Evolutionary conservation across 2,329 filamentous ascomycete species (phyloP), one percentile per base, ranked within the genome.

Genomic region (Graphiopsis chlorocephala): DNA sequence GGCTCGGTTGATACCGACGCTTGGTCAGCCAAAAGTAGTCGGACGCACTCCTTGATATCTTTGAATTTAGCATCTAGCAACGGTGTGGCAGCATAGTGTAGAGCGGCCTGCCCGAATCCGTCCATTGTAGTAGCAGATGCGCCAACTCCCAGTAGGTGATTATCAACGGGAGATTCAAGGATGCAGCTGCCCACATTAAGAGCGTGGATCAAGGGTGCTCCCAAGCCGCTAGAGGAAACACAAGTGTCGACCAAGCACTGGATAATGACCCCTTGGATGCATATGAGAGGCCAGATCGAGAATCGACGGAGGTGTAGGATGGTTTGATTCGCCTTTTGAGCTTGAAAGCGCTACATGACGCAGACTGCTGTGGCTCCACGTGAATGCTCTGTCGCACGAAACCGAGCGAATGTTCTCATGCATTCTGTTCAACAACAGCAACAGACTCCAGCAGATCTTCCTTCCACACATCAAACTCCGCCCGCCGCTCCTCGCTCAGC

Each of bases 381-480:
- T n/a, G n/a, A n/a, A n/a, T n/a, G n/a, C n/a, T n/a, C n/a, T n/a
- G n/a, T n/a, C n/a, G n/a, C n/a, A n/a, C n/a, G n/a, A n/a, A n/a
- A n/a, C 15, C 42, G 17, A 11, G 42, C 20, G 20, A 25, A 47
- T 25, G 4, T 14, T 29, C 20, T 64, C 63, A 64, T 15, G 17
- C 63, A 11, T 47, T 31, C 28, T 55, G 33, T 55, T 85, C 80
- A 52, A 84, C 75, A 65, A 81, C 75, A 26, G 80, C 77, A 65
- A 91, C 85, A 68, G 82, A 82, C 65, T 77, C 78, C 72, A 90
- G 70, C 28, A 92, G 83, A 1, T 75, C 78, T 4, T 82, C 80
- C 75, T 88, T 88, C 91, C 91, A 95, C 20, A 74, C 75, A 52
- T 75, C 79, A 73, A 88, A 93, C 12, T 89, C 86, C 47, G 80